Evolutionary conservation across 164 flowering plant species (phyloP).

Genomic region (Macadamia integrifolia): DNA sequence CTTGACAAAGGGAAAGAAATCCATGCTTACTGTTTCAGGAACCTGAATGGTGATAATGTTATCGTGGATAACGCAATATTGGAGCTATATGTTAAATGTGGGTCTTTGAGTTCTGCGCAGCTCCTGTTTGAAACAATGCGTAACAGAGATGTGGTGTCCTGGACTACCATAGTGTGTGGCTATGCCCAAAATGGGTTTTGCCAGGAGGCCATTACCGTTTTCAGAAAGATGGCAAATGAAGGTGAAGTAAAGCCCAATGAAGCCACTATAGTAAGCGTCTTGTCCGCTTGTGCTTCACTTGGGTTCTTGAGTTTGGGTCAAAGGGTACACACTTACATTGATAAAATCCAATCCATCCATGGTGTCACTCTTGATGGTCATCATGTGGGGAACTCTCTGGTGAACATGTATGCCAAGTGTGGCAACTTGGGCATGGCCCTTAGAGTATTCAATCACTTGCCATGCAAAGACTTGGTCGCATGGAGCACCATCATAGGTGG

Average conservation of each 20-base stretch:
- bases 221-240: slow-evolving; percentile 15
- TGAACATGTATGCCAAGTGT: slow-evolving; percentile 65
- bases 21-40: slow-evolving; percentile 22
- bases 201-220: slow-evolving; percentile 19
- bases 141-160: slow-evolving; percentile 34
- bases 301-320: slow-evolving; percentile 21
- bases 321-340: slow-evolving; percentile 17
- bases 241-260: slow-evolving; percentile 26
- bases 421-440: slow-evolving; percentile 36
- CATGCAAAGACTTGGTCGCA: slow-evolving; percentile 21
- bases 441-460: slow-evolving; percentile 12
- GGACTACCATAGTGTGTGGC: slow-evolving; percentile 40
- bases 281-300: slow-evolving; percentile 26
- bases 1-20: slow-evolving; percentile 19
- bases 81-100: slow-evolving; percentile 22
- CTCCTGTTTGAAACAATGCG: slow-evolving; percentile 20
- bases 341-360: neutral
- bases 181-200: slow-evolving; percentile 23
- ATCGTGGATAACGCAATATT: slow-evolving; percentile 23
- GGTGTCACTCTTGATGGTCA: slow-evolving; percentile 9
- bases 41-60: slow-evolving; percentile 9
- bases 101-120: slow-evolving; percentile 13
- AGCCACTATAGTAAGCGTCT: slow-evolving; percentile 17
- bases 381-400: slow-evolving; percentile 32
- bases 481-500: slow-evolving; percentile 32